These are phyloP conservation scores for Penicillium roqueforti DNA, from an alignment of 495 filamentous ascomycete species.

Conservation along the genomic window DNA sequence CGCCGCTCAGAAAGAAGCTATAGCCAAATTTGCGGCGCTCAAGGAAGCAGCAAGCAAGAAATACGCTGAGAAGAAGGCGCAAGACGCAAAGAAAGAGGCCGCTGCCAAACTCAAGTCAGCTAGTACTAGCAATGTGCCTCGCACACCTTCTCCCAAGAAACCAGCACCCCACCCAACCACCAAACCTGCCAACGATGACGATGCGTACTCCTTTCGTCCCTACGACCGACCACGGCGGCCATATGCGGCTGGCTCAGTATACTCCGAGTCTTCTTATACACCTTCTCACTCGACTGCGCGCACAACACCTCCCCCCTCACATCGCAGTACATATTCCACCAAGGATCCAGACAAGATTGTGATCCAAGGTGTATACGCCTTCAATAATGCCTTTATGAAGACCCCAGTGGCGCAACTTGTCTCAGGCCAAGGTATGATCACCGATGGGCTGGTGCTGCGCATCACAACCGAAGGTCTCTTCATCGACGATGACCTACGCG, in stretches of 20 bases:
- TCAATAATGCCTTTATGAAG: constrained; percentile 76
- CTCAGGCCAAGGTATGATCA: constrained; percentile 68
- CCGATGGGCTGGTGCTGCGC: constrained; percentile 78
- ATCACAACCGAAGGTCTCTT: constrained; percentile 90
- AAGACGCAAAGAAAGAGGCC: constrained; percentile 35
- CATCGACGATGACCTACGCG: constrained; percentile 89
- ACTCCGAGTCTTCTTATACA: constrained; percentile 81
- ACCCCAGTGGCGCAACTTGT: constrained; percentile 79
- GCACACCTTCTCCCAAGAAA: constrained; percentile 50
- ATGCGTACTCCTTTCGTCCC: constrained; percentile 72
- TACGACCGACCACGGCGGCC: constrained; percentile 69
- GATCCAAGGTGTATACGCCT: constrained; percentile 84
- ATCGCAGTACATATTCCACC: constrained; percentile 71
- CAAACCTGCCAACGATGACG: constrained; percentile 63
- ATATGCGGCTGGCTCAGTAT: constrained; percentile 54
- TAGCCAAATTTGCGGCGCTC: constrained; percentile 43
- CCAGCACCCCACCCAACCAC: constrained; percentile 54
- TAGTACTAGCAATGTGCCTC: constrained; percentile 30
- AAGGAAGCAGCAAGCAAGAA: constrained; percentile 45
- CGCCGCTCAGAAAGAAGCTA: constrained; percentile 44
- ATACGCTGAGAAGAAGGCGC: constrained; percentile 46
- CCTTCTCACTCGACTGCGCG: constrained; percentile 77
- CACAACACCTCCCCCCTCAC: constrained; percentile 77
- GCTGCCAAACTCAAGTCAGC: constrained; percentile 28
- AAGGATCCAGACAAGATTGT: constrained; percentile 93